These are phyloP conservation scores for Cladosporium sp. DNA, from an alignment of 2,329 filamentous ascomycete genomes.

Conservation along the genomic window DNA sequence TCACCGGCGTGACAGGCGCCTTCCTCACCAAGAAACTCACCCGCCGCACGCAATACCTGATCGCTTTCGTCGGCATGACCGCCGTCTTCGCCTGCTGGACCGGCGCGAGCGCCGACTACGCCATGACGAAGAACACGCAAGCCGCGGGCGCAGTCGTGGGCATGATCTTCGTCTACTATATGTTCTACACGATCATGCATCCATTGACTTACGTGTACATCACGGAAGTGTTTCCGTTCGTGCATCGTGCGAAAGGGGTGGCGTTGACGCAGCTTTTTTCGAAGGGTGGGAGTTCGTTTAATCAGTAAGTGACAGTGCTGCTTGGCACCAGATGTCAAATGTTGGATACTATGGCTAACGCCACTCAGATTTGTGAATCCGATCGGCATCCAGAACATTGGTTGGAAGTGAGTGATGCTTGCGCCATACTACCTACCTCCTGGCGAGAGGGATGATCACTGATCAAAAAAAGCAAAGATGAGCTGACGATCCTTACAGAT, in stretches of 20 bases:
- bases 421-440: neutral
- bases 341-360: neutral
- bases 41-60: slow-evolving; percentile 26
- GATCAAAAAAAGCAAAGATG: neutral
- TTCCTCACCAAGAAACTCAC: slow-evolving; percentile 16
- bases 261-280: slow-evolving; percentile 15
- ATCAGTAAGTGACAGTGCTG: neutral
- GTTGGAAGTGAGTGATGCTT: slow-evolving; percentile 20
- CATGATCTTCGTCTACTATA: slow-evolving; percentile 20
- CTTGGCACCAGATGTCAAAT: neutral
- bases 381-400: slow-evolving; percentile 23
- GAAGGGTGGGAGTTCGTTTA: slow-evolving; percentile 16
- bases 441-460: neutral
- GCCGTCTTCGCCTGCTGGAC: slow-evolving; percentile 17
- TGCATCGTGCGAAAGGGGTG: slow-evolving; percentile 15
- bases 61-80: slow-evolving; percentile 24
- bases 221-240: slow-evolving; percentile 19
- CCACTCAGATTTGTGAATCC: slow-evolving; percentile 23
- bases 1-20: slow-evolving; percentile 14
- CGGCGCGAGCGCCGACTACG: slow-evolving; percentile 12
- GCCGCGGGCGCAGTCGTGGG: slow-evolving; percentile 18
- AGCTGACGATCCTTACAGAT: neutral
- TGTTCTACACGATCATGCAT: slow-evolving; percentile 20
- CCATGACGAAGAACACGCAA: slow-evolving; percentile 11
- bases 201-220: slow-evolving; percentile 20